Base-by-base conservation (phyloP, 2,329 filamentous ascomycete genomes). In the Ambrosiella beaveri region DNA sequence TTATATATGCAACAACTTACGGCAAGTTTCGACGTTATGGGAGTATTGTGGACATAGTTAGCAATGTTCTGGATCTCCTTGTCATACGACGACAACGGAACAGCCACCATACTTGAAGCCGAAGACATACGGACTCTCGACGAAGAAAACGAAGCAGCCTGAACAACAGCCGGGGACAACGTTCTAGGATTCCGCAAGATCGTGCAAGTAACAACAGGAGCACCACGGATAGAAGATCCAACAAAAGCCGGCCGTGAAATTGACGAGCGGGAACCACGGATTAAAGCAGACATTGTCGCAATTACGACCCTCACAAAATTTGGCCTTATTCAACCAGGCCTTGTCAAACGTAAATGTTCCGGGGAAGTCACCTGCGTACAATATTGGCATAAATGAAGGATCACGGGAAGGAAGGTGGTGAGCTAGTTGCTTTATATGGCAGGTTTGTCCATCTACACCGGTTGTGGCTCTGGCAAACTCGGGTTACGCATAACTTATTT, bases 11-110 rank as follows among this genome's bases (percentile, higher is more conserved):
- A 36, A 54, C 40, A 57, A 75, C 88, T 73, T 77, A 96, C 90
- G 69, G 93, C 93, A 66, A 98, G 79, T 64, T 95, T 88, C 37
- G 91, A 97, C 65, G 91, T 78, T 67, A 97, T 85, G 60, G 87
- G 79, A 71, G 90, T 91, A 70, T 90, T 87, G 78, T 94, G 88
- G 69, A 97, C 86, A 74, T 96, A 98, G 73, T 79, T 81, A 62
- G 91, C 91, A 77, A 98, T 95, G 70, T 97, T 90, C 71, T 82
- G 84, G 71, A 97, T 93, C 75, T 96, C 91, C 63, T 86, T 82
- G 69, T 97, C 91, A 72, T 91, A 96, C 64, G 82, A 77, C 69
- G 78, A 73, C 4, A 58, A 44, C 9, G 53, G 38, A 61, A 71
- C 67, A 66, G 74, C 69, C 50, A 75, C 69, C 67, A 79, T 70